phyloP scores from a whole-genome alignment of 257 asterid genomes.

The Nicotiana sylvestris region DNA sequence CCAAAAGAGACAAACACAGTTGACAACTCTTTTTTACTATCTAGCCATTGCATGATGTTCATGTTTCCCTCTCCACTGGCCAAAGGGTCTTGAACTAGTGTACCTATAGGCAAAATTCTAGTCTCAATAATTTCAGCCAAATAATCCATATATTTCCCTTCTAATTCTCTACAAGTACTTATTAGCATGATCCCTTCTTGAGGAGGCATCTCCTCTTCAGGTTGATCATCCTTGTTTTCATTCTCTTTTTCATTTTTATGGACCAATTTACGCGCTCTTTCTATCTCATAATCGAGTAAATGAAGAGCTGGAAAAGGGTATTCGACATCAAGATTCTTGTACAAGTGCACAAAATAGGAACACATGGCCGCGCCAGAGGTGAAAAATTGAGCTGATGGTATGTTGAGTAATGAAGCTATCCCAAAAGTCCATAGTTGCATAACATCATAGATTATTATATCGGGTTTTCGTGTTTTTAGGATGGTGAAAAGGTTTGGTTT shows the following conservation, averaged over 20 bases:
- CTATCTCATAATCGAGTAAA: conserved; percentile 27
- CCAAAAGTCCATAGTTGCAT: conserved; percentile 42
- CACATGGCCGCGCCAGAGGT: conserved; percentile 33
- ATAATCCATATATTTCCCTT: conserved; percentile 26
- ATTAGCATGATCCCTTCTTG: conserved; percentile 11
- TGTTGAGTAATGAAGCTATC: conserved; percentile 14
- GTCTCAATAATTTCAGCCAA: conserved; percentile 1
- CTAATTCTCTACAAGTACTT: conserved; percentile 24
- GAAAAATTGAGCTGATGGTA: conserved; percentile 37
- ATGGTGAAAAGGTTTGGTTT: conserved; percentile 15
- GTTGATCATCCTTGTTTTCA: not conserved
- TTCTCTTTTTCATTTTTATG: not conserved
- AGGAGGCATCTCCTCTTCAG: not conserved
- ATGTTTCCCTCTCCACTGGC: not conserved
- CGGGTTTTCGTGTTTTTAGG: conserved; percentile 21
- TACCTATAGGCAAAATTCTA: conserved; percentile 28
- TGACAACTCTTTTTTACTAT: conserved; percentile 21
- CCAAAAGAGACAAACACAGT: conserved; percentile 38
- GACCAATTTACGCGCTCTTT: not conserved
- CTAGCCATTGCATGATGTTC: conserved; percentile 30
- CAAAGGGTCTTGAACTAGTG: conserved; percentile 24
- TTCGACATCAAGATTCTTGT: conserved; percentile 4
- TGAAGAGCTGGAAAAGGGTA: conserved; percentile 26
- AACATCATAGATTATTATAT: conserved; percentile 31
- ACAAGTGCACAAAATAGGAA: conserved; percentile 33